phyloP scores from a whole-genome alignment of 768 basidiomycete species.

The Mycena kentingensis region DNA sequence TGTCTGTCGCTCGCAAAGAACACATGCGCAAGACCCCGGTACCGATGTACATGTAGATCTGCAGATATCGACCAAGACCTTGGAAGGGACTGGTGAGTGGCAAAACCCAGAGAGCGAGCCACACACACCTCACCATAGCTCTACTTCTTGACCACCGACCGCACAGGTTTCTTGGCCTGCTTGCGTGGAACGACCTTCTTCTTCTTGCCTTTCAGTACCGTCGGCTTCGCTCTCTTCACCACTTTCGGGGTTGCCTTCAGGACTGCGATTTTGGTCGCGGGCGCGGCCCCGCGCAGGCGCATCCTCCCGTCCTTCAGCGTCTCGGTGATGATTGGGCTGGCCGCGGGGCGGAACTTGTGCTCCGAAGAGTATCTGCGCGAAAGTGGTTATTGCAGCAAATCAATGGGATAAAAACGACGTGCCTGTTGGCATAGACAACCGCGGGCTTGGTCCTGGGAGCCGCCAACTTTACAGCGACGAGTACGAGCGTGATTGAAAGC shows the following conservation, averaged over 20 bases:
- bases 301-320: constrained; percentile 68
- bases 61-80: too few relatives aligned
- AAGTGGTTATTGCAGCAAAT: background rate
- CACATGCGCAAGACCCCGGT: too few relatives aligned
- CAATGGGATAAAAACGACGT: constrained; percentile 23
- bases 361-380: constrained; percentile 74
- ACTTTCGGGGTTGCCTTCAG: constrained; percentile 22
- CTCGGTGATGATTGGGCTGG: constrained; percentile 82
- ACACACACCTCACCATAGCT: too few relatives aligned
- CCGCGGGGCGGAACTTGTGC: constrained; percentile 80
- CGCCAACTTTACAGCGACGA: constrained; percentile 32
- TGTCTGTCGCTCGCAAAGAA: too few relatives aligned
- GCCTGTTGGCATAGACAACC: constrained; percentile 68
- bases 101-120: too few relatives aligned
- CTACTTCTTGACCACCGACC: too few relatives aligned
- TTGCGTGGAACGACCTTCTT: constrained; percentile 17
- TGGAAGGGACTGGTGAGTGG: too few relatives aligned
- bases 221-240: constrained; percentile 26
- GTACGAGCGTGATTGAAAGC: constrained; percentile 47
- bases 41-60: too few relatives aligned
- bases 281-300: constrained; percentile 68
- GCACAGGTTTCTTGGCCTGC: too few relatives aligned
- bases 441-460: constrained; percentile 38
- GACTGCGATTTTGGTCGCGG: constrained; percentile 34
- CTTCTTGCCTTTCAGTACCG: constrained; percentile 25